Evolutionary conservation across 441 rosid genomes (phyloP), one percentile per base, ranked within the genome.

Genomic region (Metrosideros polymorpha): DNA sequence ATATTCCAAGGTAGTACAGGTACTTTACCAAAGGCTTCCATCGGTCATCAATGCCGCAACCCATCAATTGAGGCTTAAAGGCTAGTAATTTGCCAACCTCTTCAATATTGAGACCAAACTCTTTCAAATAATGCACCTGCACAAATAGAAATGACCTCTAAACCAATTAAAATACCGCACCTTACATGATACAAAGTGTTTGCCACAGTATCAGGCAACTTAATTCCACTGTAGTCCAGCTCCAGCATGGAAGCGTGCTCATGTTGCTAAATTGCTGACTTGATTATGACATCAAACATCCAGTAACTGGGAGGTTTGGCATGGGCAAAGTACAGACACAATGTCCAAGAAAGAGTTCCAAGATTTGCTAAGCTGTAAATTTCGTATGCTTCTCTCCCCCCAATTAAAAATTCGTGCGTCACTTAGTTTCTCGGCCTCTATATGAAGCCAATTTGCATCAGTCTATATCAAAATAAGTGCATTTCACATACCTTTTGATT

Each of bases 21-120:
- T 96, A 96, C 89, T 95, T 95, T 55, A 95, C 93, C 39, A 96
- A 91, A 87, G 99, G 99, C 91, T 93, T 96, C 99, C 98, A 97
- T 86, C 92, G 92, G 88, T 93, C 96, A 89, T 95, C 98, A 24
- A 95, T 94, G 87, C 97, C 90, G 88, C 98, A 93, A 84, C 94
- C 93, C 97, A 97, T 94, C 87, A 97, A 90, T 43, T 94, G 94
- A 66, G 99, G 99, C 93, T 90, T 93, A 90, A 95, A 97, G 43
- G 99, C 98, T 83, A 97, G 88, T 83, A 96, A 90, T 91, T 88
- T 94, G 87, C 99, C 98, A 49, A 94, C 95, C 13, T 94, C 94
- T 91, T 96, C 94, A 32, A 88, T 88, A 86, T 83, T 90, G 88
- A 97, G 95, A 85, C 98, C 99, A 91, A 96, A 97, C 93, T 93